A percentile compares a stretch with the other conserved stretches of the same genome.
These are phyloP conservation scores for Neurospora sp. DNA, from an alignment of 495 filamentous ascomycete species.

Conservation along the genomic window DNA sequence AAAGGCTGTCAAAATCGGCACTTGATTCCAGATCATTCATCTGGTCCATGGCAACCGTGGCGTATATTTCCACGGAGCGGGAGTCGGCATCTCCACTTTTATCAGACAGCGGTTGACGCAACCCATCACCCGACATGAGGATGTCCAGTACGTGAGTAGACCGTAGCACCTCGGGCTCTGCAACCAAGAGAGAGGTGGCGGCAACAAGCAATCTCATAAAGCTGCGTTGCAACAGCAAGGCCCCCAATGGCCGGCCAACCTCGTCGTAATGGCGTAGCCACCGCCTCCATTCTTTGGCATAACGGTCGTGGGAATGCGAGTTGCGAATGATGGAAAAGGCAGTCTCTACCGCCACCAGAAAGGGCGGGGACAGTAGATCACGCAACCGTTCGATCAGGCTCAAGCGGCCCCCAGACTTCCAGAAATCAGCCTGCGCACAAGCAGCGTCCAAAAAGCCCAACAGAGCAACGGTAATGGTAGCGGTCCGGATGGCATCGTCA, in stretches of 20 bases:
- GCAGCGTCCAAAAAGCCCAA: conserved; percentile 80
- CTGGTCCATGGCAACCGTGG: conserved; percentile 66
- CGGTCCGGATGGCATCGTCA: conserved; percentile 55
- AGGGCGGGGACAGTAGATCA: conserved; percentile 66
- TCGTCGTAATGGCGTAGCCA: conserved; percentile 74
- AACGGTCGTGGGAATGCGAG: conserved; percentile 39
- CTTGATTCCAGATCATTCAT: conserved; percentile 81
- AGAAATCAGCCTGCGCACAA: conserved; percentile 66
- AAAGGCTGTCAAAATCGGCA: conserved; percentile 78
- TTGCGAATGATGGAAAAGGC: conserved; percentile 77
- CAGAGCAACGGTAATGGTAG: conserved; percentile 69
- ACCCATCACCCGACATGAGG: conserved; percentile 46
- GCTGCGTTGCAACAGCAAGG: conserved; percentile 81
- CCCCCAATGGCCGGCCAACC: conserved; percentile 69
- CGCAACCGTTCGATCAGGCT: conserved; percentile 58
- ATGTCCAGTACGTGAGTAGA: conserved; percentile 62
- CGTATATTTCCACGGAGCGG: conserved; percentile 55
- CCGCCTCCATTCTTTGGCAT: conserved; percentile 65
- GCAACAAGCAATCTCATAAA: conserved; percentile 78
- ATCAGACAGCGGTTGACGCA: conserved; percentile 27
- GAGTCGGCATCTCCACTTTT: conserved; percentile 37
- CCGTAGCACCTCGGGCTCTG: conserved; percentile 47
- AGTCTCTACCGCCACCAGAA: conserved; percentile 73
- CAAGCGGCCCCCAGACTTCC: conserved; percentile 60
- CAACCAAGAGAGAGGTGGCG: conserved; percentile 60